These are phyloP conservation scores for Saccharomycopsis olivae DNA, from an alignment of 805 yeast species.

Conservation along the genomic window DNA sequence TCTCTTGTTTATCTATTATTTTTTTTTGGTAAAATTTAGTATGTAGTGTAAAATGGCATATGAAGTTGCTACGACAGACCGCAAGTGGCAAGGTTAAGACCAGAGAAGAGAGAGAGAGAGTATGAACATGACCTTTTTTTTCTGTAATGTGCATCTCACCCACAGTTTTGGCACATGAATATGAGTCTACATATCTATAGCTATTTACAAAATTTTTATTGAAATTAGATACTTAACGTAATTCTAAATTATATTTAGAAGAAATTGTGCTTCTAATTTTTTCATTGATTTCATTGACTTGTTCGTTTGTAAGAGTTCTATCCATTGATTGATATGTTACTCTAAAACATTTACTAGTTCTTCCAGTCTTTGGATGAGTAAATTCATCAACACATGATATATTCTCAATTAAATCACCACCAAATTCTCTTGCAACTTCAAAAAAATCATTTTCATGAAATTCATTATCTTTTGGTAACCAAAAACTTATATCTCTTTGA, in stretches of 20 bases:
- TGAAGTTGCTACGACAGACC: too few species aligned
- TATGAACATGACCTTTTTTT: too few species aligned
- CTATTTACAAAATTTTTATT: too few species aligned
- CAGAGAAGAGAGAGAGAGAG: too few species aligned
- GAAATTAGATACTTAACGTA: too few species aligned
- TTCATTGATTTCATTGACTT: conserved; percentile 66
- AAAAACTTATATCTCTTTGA: conserved; percentile 80
- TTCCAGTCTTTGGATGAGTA: conserved; percentile 71
- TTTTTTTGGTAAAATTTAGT: too few species aligned
- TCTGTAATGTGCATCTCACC: too few species aligned
- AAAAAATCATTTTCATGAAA: conserved; percentile 84
- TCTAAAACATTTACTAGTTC: conserved; percentile 75
- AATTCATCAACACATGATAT: conserved; percentile 77
- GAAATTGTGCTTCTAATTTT: conserved; percentile 49
- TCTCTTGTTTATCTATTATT: too few species aligned
- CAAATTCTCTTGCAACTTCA: conserved; percentile 70
- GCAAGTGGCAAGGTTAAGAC: too few species aligned
- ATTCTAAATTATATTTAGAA: conserved; percentile 41
- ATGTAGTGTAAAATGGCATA: too few species aligned
- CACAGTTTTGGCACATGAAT: not conserved
- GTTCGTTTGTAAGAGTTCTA: conserved; percentile 75
- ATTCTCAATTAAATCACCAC: conserved; percentile 79
- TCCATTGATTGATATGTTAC: conserved; percentile 95
- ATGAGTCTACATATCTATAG: too few species aligned
- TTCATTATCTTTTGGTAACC: conserved; percentile 48